Base-by-base conservation (phyloP, 768 basidiomycete genomes). In the Lactarius pseudohatsudake region DNA sequence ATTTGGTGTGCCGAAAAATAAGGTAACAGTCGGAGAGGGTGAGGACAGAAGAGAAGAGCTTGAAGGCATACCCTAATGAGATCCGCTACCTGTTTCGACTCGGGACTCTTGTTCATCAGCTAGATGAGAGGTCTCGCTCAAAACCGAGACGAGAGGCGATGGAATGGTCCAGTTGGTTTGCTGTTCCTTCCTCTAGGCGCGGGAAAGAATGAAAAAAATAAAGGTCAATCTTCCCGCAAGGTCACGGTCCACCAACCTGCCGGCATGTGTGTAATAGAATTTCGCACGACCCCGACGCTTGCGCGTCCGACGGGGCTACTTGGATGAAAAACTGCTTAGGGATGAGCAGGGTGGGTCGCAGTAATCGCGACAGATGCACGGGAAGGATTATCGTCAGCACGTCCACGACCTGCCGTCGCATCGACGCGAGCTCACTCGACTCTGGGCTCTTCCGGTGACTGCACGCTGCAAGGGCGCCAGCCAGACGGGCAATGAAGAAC, bases 341-440 rank as follows among this genome's bases (percentile, higher is more conserved):
- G 15, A 15, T 40, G 38, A 40, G 38, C 38, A 41, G 5, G 7
- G 7, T 8, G 0, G 10, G 34, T 8, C 34, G 1, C 34, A 1
- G 34, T 34, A 34, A 1, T 34, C 7, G 8, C 7, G 32, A 32
- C 7, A 32, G 32, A 9, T 9, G 32, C 32, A 34, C 32, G 32
- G 32, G 32, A 9, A 9, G 32, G 8, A 34, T 9, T 8, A 34
- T 0, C 9, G 1, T 34, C 8, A 34, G 34, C 8, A 84, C 81
- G 66, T 86, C 85, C 4, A 84, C 77, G 43, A 84, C 74, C 68
- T 82, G 82, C 67, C 77, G 79, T 45, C 78, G 81, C 56, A 85
- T 70, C 34, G 75, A 71, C n/a, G 72, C 62, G 57, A 79, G 67
- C 66, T 79, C 72, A 2, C 74, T 74, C n/a, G 73, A 74, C 22